phyloP scores from a whole-genome alignment of 2,329 filamentous ascomycete species.

The Fusarium sp. region DNA sequence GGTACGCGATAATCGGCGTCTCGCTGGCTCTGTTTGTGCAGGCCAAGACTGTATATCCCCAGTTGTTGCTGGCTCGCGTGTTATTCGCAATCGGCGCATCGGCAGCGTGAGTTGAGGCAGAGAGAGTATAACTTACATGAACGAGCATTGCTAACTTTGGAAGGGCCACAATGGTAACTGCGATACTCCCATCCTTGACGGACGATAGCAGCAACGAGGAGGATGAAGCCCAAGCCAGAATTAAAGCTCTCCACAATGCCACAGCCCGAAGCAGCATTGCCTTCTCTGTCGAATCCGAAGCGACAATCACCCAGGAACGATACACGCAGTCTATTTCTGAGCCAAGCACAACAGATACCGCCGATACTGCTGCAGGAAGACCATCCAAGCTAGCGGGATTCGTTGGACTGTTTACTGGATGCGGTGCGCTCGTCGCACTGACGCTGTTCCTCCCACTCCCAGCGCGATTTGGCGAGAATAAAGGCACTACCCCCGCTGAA shows the following conservation, averaged over 20 bases:
- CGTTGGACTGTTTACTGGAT: constrained; percentile 91
- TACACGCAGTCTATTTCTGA: constrained; percentile 54
- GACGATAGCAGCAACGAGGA: constrained; percentile 53
- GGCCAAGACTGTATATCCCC: constrained; percentile 85
- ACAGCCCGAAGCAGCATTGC: constrained; percentile 65
- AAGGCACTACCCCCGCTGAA: constrained; percentile 74
- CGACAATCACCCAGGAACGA: constrained; percentile 75
- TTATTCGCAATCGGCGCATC: constrained; percentile 91
- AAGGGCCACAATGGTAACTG: constrained; percentile 93
- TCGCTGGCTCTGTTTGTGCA: constrained; percentile 84
- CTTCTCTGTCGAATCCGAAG: constrained; percentile 75
- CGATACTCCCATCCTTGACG: constrained; percentile 79
- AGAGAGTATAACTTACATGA: not conserved
- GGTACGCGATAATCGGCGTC: constrained; percentile 82
- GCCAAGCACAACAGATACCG: constrained; percentile 34
- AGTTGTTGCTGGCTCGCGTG: constrained; percentile 82
- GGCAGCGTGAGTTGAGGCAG: constrained; percentile 68
- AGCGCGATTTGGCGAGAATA: constrained; percentile 74
- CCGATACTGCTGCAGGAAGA: constrained; percentile 48
- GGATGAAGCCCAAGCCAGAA: constrained; percentile 37
- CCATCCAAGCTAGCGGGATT: constrained; percentile 78
- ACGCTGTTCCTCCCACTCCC: constrained; percentile 86
- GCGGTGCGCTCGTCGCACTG: constrained; percentile 87
- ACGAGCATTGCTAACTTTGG: constrained; percentile 15
- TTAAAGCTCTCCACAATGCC: constrained; percentile 47